Conservation (phyloP, 1,139 yeast genomes). For the Kodamaea sp. region DNA sequence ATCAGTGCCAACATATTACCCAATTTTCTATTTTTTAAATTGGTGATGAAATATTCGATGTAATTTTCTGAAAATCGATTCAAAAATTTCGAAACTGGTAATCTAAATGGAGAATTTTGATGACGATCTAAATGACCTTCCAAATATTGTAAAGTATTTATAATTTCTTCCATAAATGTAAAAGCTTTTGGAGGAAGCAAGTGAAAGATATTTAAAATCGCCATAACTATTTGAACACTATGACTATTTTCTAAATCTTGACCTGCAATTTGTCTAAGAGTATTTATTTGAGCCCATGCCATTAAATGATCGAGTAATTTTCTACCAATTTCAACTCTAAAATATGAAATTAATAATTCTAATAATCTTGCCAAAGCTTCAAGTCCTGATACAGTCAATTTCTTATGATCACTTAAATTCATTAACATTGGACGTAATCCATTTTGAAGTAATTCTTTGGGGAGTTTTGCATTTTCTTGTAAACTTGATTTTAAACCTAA, state of each 20-base stretch:
- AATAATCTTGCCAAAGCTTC: conserved; percentile 87
- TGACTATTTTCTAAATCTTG: conserved; percentile 77
- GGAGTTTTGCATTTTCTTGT: conserved; percentile 82
- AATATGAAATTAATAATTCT: conserved; percentile 84
- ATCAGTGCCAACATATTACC: conserved; percentile 68
- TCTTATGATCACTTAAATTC: conserved; percentile 91
- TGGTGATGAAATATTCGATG: conserved; percentile 63
- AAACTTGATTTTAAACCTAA: conserved; percentile 80
- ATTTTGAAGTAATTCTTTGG: conserved; percentile 87
- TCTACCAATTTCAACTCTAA: conserved; percentile 94
- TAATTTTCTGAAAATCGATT: conserved; percentile 80
- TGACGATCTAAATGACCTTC: conserved; percentile 85
- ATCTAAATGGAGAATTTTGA: conserved; percentile 83
- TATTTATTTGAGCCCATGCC: conserved; percentile 93
- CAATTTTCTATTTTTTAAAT: conserved; percentile 62
- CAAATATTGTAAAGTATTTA: conserved; percentile 68
- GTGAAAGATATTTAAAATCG: conserved; percentile 89
- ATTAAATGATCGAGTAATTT: conserved; percentile 87
- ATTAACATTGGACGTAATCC: conserved; percentile 93
- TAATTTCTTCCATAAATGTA: conserved; percentile 84
- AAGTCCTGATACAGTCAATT: conserved; percentile 81
- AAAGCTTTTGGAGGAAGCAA: conserved; percentile 88
- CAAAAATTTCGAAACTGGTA: conserved; percentile 85
- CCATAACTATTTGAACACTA: conserved; percentile 81
- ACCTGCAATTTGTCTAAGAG: conserved; percentile 65